Base-by-base conservation (phyloP, 805 yeast species). In the Saccharomyces paradoxus region DNA sequence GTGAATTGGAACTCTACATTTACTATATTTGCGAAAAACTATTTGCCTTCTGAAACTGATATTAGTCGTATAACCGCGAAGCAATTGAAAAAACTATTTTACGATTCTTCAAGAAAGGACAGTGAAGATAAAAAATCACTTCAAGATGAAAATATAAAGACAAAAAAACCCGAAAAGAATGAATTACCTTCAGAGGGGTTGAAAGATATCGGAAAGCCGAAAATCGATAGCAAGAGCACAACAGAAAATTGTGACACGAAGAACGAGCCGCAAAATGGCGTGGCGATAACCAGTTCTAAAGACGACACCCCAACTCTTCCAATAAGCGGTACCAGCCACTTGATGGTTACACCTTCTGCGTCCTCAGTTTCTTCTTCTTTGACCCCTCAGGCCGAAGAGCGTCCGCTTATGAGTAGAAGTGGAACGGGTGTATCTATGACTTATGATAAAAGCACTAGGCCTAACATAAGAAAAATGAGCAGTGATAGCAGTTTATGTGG, bases 11-110 rank as follows among this genome's bases (percentile, higher is more conserved):
- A 92, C 69, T 62, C 71, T 24, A 96, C 86, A 55, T 90, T 94
- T 63, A 78, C 81, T 41, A 86, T 81, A 7, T 92, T 94, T 71
- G 97, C 88, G 56, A 78, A 78, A 48, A 77, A 77, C 22, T 94
- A 80, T 65, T 77, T 92, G 56, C 98, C 98, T 1, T 83, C 96
- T 8, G 98, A 94, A 68, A 88, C 85, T 63, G 99, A 94, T 76
- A 87, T 94, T 60, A 84, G 96, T 4, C 78, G 89, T 58, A 87
- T 94, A 48, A 91, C 99, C 1, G 87, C 96, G 3, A 84, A 85
- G 61, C 98, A 92, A 65, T 73, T 92, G 63, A 82, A 84, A 56
- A 86, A 84, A 60, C 76, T 91, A 50, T 83, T 92, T 60, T 71
- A 81, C 63, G 90, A 83, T 53, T 77, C 76, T 54, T 37, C 44